A percentile compares a stretch with the other conserved stretches of the same genome.
phyloP scores from a whole-genome alignment of 495 filamentous ascomycete species.

The Endocarpon pusillum region DNA sequence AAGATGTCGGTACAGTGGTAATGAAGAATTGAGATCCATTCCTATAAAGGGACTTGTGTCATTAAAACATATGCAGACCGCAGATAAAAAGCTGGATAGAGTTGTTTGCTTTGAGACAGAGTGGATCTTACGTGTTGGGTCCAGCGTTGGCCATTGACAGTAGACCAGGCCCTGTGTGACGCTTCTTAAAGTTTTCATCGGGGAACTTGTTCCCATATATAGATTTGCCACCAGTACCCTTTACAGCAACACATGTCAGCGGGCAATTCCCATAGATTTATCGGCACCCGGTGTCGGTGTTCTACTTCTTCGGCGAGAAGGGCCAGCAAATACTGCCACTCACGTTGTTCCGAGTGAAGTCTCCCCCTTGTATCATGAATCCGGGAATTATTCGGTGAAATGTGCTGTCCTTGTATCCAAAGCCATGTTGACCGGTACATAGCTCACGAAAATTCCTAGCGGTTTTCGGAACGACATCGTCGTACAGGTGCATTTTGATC shows the following conservation, averaged over 20 bases:
- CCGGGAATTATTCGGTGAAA: conserved; percentile 97
- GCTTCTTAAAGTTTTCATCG: conserved; percentile 83
- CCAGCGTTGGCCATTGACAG: conserved; percentile 97
- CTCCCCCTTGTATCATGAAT: conserved; percentile 99
- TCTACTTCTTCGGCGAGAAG: background rate
- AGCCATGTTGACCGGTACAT: conserved; percentile 81
- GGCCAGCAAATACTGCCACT: conserved; percentile 19
- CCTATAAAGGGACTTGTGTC: conserved; percentile 27
- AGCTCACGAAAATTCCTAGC: conserved; percentile 91
- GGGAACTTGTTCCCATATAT: conserved; percentile 96
- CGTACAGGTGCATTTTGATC: conserved; percentile 82
- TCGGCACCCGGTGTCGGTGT: background rate
- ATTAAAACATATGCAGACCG: background rate
- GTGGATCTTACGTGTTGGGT: conserved; percentile 48
- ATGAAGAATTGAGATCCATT: conserved; percentile 99
- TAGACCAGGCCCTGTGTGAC: conserved; percentile 76
- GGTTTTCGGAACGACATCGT: conserved; percentile 79
- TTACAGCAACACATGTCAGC: no score
- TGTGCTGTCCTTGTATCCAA: conserved; percentile 71
- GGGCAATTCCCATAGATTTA: no score
- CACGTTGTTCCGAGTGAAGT: conserved; percentile 89
- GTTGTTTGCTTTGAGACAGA: no score
- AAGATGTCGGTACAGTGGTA: conserved; percentile 79
- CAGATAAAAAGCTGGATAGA: background rate
- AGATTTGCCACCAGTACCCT: conserved; percentile 82